Base-by-base conservation (phyloP, 139 green algal species). In the Volvox africanus region DNA sequence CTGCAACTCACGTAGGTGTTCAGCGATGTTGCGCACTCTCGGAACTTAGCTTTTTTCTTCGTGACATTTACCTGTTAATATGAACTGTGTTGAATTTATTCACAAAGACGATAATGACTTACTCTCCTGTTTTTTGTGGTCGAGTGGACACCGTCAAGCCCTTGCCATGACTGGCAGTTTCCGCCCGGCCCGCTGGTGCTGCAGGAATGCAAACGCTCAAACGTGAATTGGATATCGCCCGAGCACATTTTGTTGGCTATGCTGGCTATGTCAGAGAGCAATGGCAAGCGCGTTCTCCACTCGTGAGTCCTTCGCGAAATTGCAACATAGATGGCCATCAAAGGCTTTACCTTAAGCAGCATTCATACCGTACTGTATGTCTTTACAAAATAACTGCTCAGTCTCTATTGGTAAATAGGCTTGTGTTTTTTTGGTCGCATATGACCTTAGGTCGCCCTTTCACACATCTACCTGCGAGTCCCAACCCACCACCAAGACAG, bases 171-270 rank as follows among this genome's bases (percentile, higher is more conserved):
- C 68, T 77, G 68, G 22, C 20, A 79, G 28, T 30, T 35, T 79
- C 71, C 1, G 12, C 65, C 24, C 65, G 65, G 44, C 44, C 22
- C 67, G 24, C 67, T 75, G 67, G 14, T 32, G 1, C 17, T 81
- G 75, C 92, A 98, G 92, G 96, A 99, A 89, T 97, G 96, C 75
- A 95, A 95, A 82, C 93, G 94, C 86, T 92, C 95, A 80, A 94
- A 94, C 35, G 95, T 98, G 71, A 97, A 95, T 26, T 99, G 96
- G 95, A 98, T 99, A 50, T 93, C 95, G 3, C 97, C 98, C 16
- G 98, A 99, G 93, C 98, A 99, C 93, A 96, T 99, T 62, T 68
- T 97, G 50, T 87, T 99, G 44, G 97, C 96, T 3, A 87, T 99
- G 84, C 86, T 99, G 5, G 88, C 69, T 16, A 92, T 94, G 77